Evolutionary conservation across 345 rosid genomes (phyloP).

Genomic region (Citrus glauca): DNA sequence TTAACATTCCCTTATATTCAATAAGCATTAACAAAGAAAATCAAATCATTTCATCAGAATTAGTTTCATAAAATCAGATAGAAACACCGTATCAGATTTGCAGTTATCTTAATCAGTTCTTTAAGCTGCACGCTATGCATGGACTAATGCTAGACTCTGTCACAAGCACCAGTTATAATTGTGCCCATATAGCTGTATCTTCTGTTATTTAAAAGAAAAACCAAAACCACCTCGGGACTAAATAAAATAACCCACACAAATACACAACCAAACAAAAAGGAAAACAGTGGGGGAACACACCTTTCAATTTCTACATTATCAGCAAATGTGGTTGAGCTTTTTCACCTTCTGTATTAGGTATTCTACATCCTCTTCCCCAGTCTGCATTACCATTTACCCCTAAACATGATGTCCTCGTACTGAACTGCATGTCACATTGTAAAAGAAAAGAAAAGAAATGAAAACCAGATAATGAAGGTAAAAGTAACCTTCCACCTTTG

Average conservation of each 20-base stretch:
- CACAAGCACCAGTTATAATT: background rate
- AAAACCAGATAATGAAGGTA: background rate
- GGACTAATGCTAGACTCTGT: background rate
- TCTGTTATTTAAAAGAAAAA: background rate
- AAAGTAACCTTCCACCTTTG: constrained; percentile 17
- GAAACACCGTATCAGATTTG: background rate
- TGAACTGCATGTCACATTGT: constrained; percentile 1
- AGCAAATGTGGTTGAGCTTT: background rate
- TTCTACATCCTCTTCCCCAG: constrained; percentile 8
- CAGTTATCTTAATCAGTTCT: background rate
- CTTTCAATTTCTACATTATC: constrained; percentile 19
- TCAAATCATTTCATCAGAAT: background rate
- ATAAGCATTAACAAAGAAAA: background rate
- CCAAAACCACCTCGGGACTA: background rate
- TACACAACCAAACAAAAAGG: background rate
- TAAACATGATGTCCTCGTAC: constrained; percentile 2
- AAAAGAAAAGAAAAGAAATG: background rate
- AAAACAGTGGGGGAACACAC: constrained; percentile 8
- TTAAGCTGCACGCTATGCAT: background rate
- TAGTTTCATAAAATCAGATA: background rate
- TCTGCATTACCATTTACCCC: constrained; percentile 20
- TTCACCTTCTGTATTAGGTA: constrained; percentile 2
- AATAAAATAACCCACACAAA: too few species aligned
- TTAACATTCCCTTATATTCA: background rate
- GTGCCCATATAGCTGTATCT: background rate